phyloP scores from a whole-genome alignment of 106 monocot genomes.

The Acanthochlamys bracteata region DNA sequence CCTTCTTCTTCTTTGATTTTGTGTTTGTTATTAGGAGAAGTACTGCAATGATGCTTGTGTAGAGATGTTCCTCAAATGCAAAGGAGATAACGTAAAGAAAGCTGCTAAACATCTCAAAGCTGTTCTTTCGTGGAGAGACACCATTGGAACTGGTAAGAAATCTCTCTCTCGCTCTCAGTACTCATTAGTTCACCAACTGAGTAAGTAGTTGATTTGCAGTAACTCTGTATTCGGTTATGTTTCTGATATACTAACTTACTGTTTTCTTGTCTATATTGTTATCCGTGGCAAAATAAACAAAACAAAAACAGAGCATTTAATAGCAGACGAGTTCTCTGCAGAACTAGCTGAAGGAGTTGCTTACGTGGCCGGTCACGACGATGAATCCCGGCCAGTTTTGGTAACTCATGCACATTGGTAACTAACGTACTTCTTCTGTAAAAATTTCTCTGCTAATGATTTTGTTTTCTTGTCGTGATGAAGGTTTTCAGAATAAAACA shows the following conservation, averaged over 20 bases:
- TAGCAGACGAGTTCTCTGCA: slow-evolving; percentile 89
- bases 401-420: slow-evolving; percentile 16
- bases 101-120: slow-evolving; percentile 75
- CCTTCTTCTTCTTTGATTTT: neutral
- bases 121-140: slow-evolving; percentile 86
- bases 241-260: neutral
- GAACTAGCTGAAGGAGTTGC: slow-evolving; percentile 84
- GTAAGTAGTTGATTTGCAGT: neutral
- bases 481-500: slow-evolving; percentile 93
- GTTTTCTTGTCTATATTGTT: neutral
- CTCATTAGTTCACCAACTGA: neutral
- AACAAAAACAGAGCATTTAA: slow-evolving; percentile 58
- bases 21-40: slow-evolving; percentile 44
- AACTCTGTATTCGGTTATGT: too few relatives aligned
- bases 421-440: neutral
- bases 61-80: slow-evolving; percentile 60
- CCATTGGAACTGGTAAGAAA: slow-evolving; percentile 55
- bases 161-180: neutral
- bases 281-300: neutral
- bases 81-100: slow-evolving; percentile 80
- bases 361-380: slow-evolving; percentile 85
- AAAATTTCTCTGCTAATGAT: neutral
- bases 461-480: slow-evolving; percentile 6
- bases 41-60: slow-evolving; percentile 86
- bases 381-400: slow-evolving; percentile 82